Base-by-base conservation (phyloP, 1,139 yeast species). In the Debaryomyces sp. region DNA sequence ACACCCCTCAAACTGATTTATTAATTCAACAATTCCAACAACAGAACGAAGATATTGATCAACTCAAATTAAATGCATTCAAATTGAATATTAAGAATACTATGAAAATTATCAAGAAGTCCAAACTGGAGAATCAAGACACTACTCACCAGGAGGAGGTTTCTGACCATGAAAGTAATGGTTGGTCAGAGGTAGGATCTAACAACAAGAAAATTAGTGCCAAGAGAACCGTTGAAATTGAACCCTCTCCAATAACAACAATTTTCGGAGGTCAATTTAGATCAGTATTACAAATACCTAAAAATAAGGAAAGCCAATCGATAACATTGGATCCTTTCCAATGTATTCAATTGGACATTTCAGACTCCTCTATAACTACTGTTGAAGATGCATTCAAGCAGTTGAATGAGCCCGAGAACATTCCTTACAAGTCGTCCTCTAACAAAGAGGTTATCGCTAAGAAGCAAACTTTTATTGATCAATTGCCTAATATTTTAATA, bases 311-410 rank as follows among this genome's bases (percentile, higher is more conserved):
- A 43, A 82, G 81, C 54, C 70, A 68, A 49, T 81, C 87, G 4
- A 87, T 94, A 35, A 92, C 97, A 0, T 70, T 90, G 51, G 99
- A 94, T 64, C 99, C 99, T 35, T 94, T 89, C 68, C 96, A 89
- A 73, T 95, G 94, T 58, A 84, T 94, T 26, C 98, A 91, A 66
- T 75, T 95, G 51, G 98, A 95, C 63, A 90, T 94, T 41, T 84
- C 92, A 33, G 91, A 86, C 55, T 77, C 81, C 7, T 70, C 69
- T 8, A 83, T 87, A 4, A 69, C 71, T 35, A 82, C 89, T 41
- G 76, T 95, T 48, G 92, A 85, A 58, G 85, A 85, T 48, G 98
- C 97, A 2, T 83, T 94, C 59, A 75, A 77, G 54, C 81, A 85
- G 51, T 78, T 92, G 60, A 82, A 90, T 50, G 85, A 82, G 52